Evolutionary conservation across 352 stramenopile genomes (phyloP), one percentile per base, ranked within the genome.

Genomic region (Pythium chondricola): DNA sequence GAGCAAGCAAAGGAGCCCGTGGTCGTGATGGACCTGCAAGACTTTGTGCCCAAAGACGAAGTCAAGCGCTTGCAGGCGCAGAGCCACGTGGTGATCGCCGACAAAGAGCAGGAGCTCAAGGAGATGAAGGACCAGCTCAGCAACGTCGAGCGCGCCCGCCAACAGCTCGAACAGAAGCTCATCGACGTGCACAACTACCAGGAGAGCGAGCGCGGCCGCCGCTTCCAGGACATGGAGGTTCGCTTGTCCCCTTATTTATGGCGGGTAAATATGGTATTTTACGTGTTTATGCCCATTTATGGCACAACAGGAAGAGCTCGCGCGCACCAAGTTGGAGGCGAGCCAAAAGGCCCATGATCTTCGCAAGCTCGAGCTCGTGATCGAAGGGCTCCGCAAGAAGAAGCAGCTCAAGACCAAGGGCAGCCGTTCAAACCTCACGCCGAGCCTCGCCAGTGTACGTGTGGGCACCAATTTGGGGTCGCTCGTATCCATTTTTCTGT

Each of bases 121-220:
- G 48, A 36, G 10, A 24, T 83, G n/a, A 67, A 58, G 1, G 41
- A 48, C 13, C 53, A 75, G 16, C 60, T 83, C 44, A 53, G 29
- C 26, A 47, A 64, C 20, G 48, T 83, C 16, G 75, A 71, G n/a
- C 58, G 69, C 13, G 71, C 83, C 46, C 74, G 74, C 38, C 74
- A 86, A 56, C 54, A 37, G 10, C 61, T 86, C 9, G 74, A 86
- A 51, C 74, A 86, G 50, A 51, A 65, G 5, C 59, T 86, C 32
- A 84, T 69, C 17, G 74, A 86, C 44, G 74, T 86, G 20, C 67
- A 52, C 33, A 86, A 82, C 58, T 85, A 83, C 58, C 67, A 80
- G 45, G 63, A 79, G 51, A 86, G 67, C 56, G 69, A 86, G 43
- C 74, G 65, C 22, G 74, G 74, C 0, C 71, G 44, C 8, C 71